phyloP scores from a whole-genome alignment of 164 flowering plant genomes.

The Malania oleifera region DNA sequence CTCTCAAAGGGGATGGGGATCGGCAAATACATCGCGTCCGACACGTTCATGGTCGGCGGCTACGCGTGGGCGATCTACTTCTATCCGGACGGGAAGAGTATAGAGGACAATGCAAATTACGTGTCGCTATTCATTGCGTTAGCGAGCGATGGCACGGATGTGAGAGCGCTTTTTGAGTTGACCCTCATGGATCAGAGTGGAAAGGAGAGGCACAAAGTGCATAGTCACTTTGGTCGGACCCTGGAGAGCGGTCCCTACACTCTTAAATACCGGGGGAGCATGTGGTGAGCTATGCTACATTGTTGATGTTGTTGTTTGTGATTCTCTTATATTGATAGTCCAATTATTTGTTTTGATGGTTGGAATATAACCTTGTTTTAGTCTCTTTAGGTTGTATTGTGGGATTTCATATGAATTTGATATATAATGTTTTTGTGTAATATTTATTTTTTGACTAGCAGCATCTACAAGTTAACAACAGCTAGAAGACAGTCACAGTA shows the following conservation, averaged over 20 bases:
- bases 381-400: too few relatives aligned
- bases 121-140: constrained; percentile 83
- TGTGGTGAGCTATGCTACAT: too few relatives aligned
- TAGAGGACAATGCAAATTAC: constrained; percentile 69
- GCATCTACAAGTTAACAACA: too few relatives aligned
- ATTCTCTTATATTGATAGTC: too few relatives aligned
- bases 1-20: constrained; percentile 73
- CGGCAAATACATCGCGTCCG: constrained; percentile 85
- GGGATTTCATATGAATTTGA: too few relatives aligned
- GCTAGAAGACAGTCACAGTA: too few relatives aligned
- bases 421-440: too few relatives aligned
- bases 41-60: constrained; percentile 75
- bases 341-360: too few relatives aligned
- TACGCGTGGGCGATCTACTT: constrained; percentile 88
- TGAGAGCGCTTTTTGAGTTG: constrained; percentile 80
- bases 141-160: constrained; percentile 86
- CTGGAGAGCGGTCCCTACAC: neutral
- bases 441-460: too few relatives aligned
- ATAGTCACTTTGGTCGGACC: neutral
- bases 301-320: too few relatives aligned
- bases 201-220: constrained; percentile 15
- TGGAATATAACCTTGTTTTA: too few relatives aligned
- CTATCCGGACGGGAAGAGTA: constrained; percentile 83
- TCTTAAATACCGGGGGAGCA: neutral
- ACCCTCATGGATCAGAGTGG: constrained; percentile 91